Percentiles rank a stretch among this genome's conserved stretches.
These are phyloP conservation scores for Filobasidium floriforme DNA, from an alignment of 768 basidiomycete species.

Conservation along the genomic window DNA sequence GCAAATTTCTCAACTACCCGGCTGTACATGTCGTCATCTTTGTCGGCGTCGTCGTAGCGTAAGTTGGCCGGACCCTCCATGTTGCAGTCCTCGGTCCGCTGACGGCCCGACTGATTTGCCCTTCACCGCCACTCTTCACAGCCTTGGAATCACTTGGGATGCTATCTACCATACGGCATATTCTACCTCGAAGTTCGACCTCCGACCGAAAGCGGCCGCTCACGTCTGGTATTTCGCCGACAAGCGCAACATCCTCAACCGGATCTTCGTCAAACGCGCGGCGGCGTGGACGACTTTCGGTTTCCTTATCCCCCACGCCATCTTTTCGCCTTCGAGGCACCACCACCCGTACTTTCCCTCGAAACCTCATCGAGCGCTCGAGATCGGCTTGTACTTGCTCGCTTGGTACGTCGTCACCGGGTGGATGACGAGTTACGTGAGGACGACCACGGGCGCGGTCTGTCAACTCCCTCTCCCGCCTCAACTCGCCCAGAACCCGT, in stretches of 20 bases:
- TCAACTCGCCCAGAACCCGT: constrained; percentile 26
- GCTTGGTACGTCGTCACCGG: constrained; percentile 20
- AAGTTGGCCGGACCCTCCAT: background rate
- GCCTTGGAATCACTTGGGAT: constrained; percentile 4
- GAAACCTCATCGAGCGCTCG: constrained; percentile 53
- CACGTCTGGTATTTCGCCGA: constrained; percentile 61
- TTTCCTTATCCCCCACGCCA: constrained; percentile 41
- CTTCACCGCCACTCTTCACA: background rate
- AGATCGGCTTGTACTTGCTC: constrained; percentile 8
- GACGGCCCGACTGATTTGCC: no score
- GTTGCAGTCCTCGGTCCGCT: background rate
- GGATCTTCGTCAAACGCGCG: constrained; percentile 76
- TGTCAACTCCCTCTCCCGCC: constrained; percentile 45
- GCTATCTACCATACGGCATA: constrained; percentile 14
- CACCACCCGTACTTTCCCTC: constrained; percentile 8
- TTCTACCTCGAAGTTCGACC: constrained; percentile 56
- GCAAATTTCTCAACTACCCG: background rate
- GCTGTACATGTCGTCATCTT: background rate
- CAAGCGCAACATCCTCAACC: constrained; percentile 74
- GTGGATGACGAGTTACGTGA: constrained; percentile 14
- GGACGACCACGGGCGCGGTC: constrained; percentile 8
- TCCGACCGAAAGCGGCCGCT: constrained; percentile 61
- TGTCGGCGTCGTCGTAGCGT: background rate
- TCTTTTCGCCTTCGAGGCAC: constrained; percentile 23
- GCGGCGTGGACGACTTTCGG: constrained; percentile 82